Conservation (phyloP, 768 basidiomycete species). For the Leucogyrophana mollusca region DNA sequence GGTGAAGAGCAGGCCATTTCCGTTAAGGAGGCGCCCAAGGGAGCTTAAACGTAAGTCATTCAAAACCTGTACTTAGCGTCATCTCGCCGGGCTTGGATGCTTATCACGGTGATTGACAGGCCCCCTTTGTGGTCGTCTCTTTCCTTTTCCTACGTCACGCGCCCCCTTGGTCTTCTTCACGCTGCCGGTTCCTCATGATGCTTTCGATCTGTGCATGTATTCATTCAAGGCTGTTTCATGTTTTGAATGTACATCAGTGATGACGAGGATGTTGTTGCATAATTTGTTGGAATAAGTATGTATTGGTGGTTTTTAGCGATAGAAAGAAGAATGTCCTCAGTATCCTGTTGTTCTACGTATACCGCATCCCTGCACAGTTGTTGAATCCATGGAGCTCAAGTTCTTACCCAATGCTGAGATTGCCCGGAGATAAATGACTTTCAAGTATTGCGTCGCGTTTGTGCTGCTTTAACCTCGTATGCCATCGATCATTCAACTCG, state of each 20-base stretch:
- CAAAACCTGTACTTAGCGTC: slow-evolving; percentile 12
- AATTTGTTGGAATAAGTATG: neutral
- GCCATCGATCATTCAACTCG: slow-evolving; percentile 52
- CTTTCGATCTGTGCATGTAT: slow-evolving; percentile 16
- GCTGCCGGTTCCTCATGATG: slow-evolving; percentile 13
- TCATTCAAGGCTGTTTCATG: neutral
- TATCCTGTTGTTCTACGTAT: neutral
- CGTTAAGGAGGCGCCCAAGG: slow-evolving; percentile 86
- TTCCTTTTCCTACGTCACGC: neutral
- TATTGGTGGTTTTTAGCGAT: neutral
- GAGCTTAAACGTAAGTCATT: too few species aligned
- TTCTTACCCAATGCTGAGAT: too few species aligned
- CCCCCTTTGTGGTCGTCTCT: slow-evolving; percentile 5
- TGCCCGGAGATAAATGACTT: too few species aligned
- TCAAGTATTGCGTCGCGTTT: too few species aligned
- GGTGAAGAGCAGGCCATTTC: slow-evolving; percentile 90
- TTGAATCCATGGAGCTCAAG: too few species aligned
- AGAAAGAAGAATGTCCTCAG: neutral
- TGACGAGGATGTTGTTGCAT: neutral
- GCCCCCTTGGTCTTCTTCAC: neutral
- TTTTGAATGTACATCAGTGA: neutral
- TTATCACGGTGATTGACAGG: slow-evolving; percentile 7
- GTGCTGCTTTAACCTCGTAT: neutral
- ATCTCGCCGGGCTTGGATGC: neutral
- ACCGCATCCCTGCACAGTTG: too few species aligned